phyloP scores from a whole-genome alignment of 768 basidiomycete genomes.

The Collybia nuda region DNA sequence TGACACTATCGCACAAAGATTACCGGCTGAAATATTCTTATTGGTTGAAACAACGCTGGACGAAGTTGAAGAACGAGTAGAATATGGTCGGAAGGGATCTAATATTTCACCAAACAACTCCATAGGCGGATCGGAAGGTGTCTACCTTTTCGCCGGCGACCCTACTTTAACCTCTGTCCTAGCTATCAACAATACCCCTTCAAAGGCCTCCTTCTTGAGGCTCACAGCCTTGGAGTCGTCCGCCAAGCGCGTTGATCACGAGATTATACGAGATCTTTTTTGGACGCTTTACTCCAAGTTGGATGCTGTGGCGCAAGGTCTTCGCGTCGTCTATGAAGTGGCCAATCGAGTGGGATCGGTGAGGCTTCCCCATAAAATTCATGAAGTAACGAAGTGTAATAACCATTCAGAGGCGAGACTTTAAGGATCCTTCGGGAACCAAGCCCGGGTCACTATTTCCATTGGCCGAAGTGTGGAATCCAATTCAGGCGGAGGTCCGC shows the following conservation, averaged over 20 bases:
- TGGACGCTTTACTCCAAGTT: slow-evolving; percentile 98
- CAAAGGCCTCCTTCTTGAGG: slow-evolving; percentile 58
- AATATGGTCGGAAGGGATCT: slow-evolving; percentile 63
- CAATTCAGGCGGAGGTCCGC: slow-evolving; percentile 85
- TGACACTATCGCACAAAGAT: slow-evolving; percentile 80
- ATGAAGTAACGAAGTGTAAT: too few species aligned
- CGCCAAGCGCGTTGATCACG: slow-evolving; percentile 73
- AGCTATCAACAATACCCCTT: slow-evolving; percentile 23
- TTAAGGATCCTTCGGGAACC: slow-evolving; percentile 81
- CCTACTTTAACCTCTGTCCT: slow-evolving; percentile 21
- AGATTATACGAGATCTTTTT: slow-evolving; percentile 87
- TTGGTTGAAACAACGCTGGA: slow-evolving; percentile 86
- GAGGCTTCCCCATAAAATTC: slow-evolving; percentile 30
- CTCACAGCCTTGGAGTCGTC: slow-evolving; percentile 74
- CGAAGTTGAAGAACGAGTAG: slow-evolving; percentile 89
- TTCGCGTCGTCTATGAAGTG: slow-evolving; percentile 89
- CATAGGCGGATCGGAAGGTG: slow-evolving; percentile 44
- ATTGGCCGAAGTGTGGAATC: slow-evolving; percentile 82
- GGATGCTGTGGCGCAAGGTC: slow-evolving; percentile 89
- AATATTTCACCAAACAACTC: slow-evolving; percentile 33
- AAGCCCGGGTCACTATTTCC: slow-evolving; percentile 80
- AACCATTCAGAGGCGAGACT: slow-evolving; percentile 75
- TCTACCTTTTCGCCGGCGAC: slow-evolving; percentile 44
- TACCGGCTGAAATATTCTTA: slow-evolving; percentile 79
- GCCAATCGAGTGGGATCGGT: slow-evolving; percentile 89